Percentiles rank a stretch among this genome's conserved stretches.
Evolutionary conservation across 164 flowering plant species (phyloP).

Genomic region (Stephania cephalantha): DNA sequence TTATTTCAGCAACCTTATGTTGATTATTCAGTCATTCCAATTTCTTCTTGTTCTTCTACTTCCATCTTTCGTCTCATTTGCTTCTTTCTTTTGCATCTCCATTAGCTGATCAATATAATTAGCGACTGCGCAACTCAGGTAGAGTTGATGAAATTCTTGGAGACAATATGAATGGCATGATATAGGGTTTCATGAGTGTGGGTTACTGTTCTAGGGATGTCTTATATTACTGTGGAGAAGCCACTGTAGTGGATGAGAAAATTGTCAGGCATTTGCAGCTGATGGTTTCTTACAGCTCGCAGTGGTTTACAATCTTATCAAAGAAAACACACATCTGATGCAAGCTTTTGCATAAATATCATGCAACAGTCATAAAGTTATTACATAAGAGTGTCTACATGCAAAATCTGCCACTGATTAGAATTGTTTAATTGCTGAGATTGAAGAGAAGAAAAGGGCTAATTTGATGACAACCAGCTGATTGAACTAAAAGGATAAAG

Average conservation of each 20-base stretch:
- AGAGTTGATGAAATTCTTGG: background rate
- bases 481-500: too few species aligned
- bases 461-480: background rate
- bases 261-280: too few species aligned
- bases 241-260: background rate
- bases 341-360: background rate
- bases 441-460: background rate
- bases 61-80: too few species aligned
- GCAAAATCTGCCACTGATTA: background rate
- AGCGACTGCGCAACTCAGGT: background rate
- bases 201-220: background rate
- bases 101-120: background rate
- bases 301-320: background rate
- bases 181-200: background rate
- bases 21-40: too few species aligned
- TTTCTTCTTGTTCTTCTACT: too few species aligned
- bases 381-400: background rate
- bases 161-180: background rate
- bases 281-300: background rate
- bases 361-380: background rate
- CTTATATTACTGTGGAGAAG: background rate
- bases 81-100: too few species aligned
- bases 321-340: background rate
- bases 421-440: background rate
- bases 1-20: too few species aligned